Evolutionary conservation across 495 filamentous ascomycete species (phyloP).

Genomic region (Pyrenula aspistea): DNA sequence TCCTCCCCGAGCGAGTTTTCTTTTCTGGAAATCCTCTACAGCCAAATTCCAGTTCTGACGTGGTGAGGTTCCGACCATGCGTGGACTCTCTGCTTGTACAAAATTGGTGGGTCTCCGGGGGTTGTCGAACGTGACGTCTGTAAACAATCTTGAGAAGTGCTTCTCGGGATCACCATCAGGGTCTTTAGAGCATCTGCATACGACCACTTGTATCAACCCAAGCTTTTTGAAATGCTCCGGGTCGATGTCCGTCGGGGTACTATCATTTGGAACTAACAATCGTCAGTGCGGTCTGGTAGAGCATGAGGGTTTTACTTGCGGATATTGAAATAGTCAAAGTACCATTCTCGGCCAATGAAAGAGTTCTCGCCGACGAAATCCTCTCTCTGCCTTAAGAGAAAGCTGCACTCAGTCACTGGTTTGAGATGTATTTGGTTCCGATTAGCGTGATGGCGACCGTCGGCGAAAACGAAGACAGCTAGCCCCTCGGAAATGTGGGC

Average conservation of each 20-base stretch:
- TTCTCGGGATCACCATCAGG: not conserved
- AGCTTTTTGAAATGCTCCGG: constrained; percentile 21
- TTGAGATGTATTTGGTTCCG: constrained; percentile 26
- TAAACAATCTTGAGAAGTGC: not conserved
- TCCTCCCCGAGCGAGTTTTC: not conserved
- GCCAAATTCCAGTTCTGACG: too few species aligned
- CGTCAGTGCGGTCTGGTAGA: not conserved
- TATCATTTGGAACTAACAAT: constrained; percentile 1
- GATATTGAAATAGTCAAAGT: constrained; percentile 26
- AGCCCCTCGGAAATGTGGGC: constrained; percentile 32
- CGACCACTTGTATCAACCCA: constrained; percentile 35
- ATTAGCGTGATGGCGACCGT: constrained; percentile 37
- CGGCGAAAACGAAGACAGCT: constrained; percentile 36
- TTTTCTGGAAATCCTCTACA: not conserved
- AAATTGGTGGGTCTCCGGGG: too few species aligned
- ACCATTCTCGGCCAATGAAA: constrained; percentile 29
- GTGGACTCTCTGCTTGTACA: too few species aligned
- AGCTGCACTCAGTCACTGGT: constrained; percentile 21
- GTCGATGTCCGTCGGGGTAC: constrained; percentile 9
- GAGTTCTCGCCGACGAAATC: constrained; percentile 18
- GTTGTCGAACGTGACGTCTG: not conserved
- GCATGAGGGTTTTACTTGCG: constrained; percentile 20
- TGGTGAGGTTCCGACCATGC: too few species aligned
- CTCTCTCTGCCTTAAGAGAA: constrained; percentile 32
- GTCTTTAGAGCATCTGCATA: constrained; percentile 20